Conservation (phyloP, 2,329 filamentous ascomycete genomes). For the Aschersonia sp. region DNA sequence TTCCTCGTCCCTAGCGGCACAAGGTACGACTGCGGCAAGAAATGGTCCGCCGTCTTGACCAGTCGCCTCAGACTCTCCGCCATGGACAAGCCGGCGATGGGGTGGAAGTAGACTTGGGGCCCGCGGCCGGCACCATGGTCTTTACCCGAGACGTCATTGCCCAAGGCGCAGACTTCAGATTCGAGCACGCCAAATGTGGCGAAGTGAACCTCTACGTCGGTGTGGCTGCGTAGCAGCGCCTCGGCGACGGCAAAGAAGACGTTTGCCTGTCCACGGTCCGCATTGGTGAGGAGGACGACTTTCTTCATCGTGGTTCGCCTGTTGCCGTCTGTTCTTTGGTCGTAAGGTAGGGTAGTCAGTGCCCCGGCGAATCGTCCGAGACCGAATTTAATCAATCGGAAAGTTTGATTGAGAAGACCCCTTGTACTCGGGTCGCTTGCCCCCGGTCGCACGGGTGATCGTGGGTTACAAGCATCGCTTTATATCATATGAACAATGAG, state of each 20-base stretch:
- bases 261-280: constrained; percentile 31
- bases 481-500: no score
- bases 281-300: constrained; percentile 28
- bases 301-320: constrained; percentile 1
- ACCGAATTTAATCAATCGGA: no score
- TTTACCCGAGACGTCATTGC: constrained; percentile 1
- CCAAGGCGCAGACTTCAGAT: constrained; percentile 3
- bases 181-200: constrained; percentile 25
- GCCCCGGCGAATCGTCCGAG: no score
- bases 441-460: no score
- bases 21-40: constrained; percentile 3
- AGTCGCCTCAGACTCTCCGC: constrained; percentile 4
- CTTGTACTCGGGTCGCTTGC: no score
- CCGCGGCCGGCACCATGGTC: background rate
- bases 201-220: constrained; percentile 25
- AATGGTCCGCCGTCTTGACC: background rate
- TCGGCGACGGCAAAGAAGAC: constrained; percentile 27
- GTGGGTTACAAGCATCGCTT: no score
- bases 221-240: constrained; percentile 19
- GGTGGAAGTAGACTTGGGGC: constrained; percentile 11
- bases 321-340: no score
- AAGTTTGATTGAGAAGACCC: no score
- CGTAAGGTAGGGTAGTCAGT: no score
- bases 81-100: constrained; percentile 9
- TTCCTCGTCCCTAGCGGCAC: constrained; percentile 6